These are phyloP conservation scores for Babesia bigemina DNA, from an alignment of 169 alveolate species.

Conservation along the genomic window DNA sequence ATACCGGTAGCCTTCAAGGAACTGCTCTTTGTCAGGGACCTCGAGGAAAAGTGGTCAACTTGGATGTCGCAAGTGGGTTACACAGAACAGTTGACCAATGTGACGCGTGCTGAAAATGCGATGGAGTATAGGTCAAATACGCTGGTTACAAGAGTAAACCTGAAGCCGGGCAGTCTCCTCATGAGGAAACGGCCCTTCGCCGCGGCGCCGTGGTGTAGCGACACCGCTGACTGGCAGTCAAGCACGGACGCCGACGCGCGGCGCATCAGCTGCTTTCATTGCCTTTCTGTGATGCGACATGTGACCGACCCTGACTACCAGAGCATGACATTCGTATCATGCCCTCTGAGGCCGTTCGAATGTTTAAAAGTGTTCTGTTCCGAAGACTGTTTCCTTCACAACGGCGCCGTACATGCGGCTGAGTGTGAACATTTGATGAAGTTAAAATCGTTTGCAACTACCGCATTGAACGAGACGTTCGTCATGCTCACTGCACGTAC, in stretches of 20 bases:
- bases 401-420: conserved; percentile 81
- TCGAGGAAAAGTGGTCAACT: conserved; percentile 11
- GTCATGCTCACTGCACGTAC: conserved; percentile 51
- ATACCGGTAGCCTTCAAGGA: conserved; percentile 52
- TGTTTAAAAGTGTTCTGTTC: conserved; percentile 86
- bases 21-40: conserved; percentile 41
- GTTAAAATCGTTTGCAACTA: conserved; percentile 36
- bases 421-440: conserved; percentile 80
- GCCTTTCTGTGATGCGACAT: conserved; percentile 77
- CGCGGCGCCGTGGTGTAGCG: conserved; percentile 61
- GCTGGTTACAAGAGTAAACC: conserved; percentile 16
- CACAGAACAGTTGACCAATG: conserved; percentile 31
- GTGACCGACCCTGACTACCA: conserved; percentile 60
- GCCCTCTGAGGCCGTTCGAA: conserved; percentile 85
- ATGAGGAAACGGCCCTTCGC: conserved; percentile 42
- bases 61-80: conserved; percentile 63
- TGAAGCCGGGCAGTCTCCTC: conserved; percentile 53
- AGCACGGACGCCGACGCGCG: no score
- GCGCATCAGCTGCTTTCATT: conserved; percentile 82
- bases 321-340: conserved; percentile 61
- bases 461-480: conserved; percentile 28
- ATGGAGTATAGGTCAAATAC: background rate
- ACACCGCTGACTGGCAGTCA: background rate
- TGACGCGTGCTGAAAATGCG: background rate
- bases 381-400: conserved; percentile 82